Conservation (phyloP, 495 filamentous ascomycete genomes). For the Aspergillus bridgeri region DNA sequence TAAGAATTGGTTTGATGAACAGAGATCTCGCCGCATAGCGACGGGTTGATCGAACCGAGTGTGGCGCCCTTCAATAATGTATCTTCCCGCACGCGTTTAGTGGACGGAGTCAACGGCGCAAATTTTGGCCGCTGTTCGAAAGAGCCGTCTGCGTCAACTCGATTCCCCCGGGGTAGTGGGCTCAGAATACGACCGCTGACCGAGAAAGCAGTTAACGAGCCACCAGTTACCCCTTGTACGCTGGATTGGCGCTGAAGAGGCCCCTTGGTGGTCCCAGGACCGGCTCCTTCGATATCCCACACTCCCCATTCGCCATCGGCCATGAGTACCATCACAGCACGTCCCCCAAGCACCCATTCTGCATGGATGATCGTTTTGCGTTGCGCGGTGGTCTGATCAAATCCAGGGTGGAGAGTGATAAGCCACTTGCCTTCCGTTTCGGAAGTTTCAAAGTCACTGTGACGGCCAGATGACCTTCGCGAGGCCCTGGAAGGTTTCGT, state of each 20-base stretch:
- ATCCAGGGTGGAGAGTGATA: slow-evolving; percentile 66
- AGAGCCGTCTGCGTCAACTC: slow-evolving; percentile 36
- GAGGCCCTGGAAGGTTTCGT: slow-evolving; percentile 25
- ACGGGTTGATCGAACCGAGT: slow-evolving; percentile 27
- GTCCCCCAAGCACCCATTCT: slow-evolving; percentile 78
- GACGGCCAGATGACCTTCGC: slow-evolving; percentile 23
- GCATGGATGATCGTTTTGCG: slow-evolving; percentile 80
- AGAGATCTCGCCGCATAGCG: slow-evolving; percentile 61
- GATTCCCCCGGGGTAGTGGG: slow-evolving; percentile 25
- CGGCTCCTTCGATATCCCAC: slow-evolving; percentile 78
- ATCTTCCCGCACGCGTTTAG: slow-evolving; percentile 59
- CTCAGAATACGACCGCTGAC: slow-evolving; percentile 63
- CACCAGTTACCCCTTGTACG: slow-evolving; percentile 58
- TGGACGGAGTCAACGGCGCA: slow-evolving; percentile 82
- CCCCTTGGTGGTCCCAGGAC: slow-evolving; percentile 48
- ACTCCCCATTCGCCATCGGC: slow-evolving; percentile 91
- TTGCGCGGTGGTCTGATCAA: slow-evolving; percentile 41
- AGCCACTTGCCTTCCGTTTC: slow-evolving; percentile 55
- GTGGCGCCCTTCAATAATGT: slow-evolving; percentile 49
- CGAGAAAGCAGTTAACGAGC: slow-evolving; percentile 63
- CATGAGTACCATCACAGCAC: slow-evolving; percentile 70
- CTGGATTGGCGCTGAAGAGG: slow-evolving; percentile 54
- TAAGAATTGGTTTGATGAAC: slow-evolving; percentile 49
- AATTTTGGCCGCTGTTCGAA: slow-evolving; percentile 52
- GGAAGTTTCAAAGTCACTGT: slow-evolving; percentile 30